A percentile compares a stretch with the other conserved stretches of the same genome.
Conservation (phyloP, 306 rosid genomes). For the Canavalia ensiformis region DNA sequence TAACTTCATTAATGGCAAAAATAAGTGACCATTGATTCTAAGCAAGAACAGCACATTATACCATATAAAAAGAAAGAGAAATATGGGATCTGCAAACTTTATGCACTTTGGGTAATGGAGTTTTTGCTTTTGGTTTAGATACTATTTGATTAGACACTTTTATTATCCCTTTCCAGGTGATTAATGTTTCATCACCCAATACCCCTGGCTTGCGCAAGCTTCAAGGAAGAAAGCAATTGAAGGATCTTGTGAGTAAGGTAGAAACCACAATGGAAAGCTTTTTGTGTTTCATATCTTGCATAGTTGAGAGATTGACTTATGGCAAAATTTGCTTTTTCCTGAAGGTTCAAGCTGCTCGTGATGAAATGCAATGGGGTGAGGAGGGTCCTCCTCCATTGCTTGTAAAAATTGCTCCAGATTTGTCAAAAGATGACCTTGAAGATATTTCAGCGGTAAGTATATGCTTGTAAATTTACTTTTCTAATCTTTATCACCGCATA, state of each 20-base stretch:
- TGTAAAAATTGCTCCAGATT: conserved; percentile 97
- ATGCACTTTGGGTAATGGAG: neutral
- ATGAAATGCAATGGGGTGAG: conserved; percentile 99
- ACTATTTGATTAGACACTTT: neutral
- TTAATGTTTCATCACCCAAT: conserved; percentile 98
- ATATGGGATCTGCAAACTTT: neutral
- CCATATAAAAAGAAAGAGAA: too few relatives aligned
- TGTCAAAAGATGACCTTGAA: conserved; percentile 97
- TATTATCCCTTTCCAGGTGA: conserved; percentile 65
- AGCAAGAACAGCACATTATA: too few relatives aligned
- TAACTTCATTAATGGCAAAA: too few relatives aligned
- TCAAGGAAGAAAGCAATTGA: conserved; percentile 97
- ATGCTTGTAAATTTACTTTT: conserved; percentile 26
- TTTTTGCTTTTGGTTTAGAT: neutral
- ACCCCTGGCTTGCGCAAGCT: conserved; percentile 98
- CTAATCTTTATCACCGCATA: conserved; percentile 30
- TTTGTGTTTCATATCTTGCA: conserved; percentile 41
- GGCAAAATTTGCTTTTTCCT: conserved; percentile 41
- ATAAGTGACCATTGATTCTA: too few relatives aligned
- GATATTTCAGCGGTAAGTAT: conserved; percentile 95
- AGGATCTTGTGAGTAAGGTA: conserved; percentile 97
- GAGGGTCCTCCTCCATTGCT: conserved; percentile 99
- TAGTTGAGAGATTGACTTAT: conserved; percentile 45
- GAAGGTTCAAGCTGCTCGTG: conserved; percentile 96
- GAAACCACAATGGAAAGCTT: conserved; percentile 45